A percentile compares a stretch with the other conserved stretches of the same genome.
These are phyloP conservation scores for Helenozyma rhizophorensis DNA, from an alignment of 805 yeast genomes.

Conservation along the genomic window DNA sequence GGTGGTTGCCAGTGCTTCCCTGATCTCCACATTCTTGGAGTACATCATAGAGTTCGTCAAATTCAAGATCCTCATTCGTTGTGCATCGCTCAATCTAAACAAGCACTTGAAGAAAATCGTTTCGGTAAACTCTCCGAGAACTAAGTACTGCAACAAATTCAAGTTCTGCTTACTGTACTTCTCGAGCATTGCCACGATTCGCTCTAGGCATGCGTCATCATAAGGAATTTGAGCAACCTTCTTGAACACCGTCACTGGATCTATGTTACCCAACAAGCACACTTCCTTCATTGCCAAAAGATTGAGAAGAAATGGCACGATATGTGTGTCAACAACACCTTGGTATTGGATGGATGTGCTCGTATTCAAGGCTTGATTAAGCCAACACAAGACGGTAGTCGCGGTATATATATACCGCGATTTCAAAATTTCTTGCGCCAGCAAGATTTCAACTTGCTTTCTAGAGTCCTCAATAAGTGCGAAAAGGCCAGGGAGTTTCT, in stretches of 20 bases:
- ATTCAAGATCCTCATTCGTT: constrained; percentile 47
- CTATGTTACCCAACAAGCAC: constrained; percentile 62
- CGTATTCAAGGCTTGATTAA: constrained; percentile 50
- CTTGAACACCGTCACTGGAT: constrained; percentile 46
- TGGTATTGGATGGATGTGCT: constrained; percentile 51
- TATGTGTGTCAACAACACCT: constrained; percentile 43
- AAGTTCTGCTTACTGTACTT: constrained; percentile 27
- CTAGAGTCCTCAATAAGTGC: constrained; percentile 37
- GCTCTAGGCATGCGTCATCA: constrained; percentile 16
- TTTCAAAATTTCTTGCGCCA: constrained; percentile 54
- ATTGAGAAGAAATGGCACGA: constrained; percentile 67
- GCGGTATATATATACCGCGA: constrained; percentile 61
- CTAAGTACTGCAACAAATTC: constrained; percentile 49
- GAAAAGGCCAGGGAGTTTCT: constrained; percentile 41
- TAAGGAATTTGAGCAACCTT: constrained; percentile 42
- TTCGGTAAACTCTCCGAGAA: constrained; percentile 67
- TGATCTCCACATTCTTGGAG: constrained; percentile 65
- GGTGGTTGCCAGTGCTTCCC: constrained; percentile 68
- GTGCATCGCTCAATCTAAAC: constrained; percentile 44
- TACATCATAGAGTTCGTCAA: constrained; percentile 51
- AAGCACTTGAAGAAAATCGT: constrained; percentile 67
- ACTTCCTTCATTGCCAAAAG: constrained; percentile 72
- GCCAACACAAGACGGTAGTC: constrained; percentile 61
- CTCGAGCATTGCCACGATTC: constrained; percentile 38
- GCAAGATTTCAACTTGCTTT: constrained; percentile 26